Conservation (phyloP, 2,329 filamentous ascomycete genomes). For the Neofusicoccum parvum region DNA sequence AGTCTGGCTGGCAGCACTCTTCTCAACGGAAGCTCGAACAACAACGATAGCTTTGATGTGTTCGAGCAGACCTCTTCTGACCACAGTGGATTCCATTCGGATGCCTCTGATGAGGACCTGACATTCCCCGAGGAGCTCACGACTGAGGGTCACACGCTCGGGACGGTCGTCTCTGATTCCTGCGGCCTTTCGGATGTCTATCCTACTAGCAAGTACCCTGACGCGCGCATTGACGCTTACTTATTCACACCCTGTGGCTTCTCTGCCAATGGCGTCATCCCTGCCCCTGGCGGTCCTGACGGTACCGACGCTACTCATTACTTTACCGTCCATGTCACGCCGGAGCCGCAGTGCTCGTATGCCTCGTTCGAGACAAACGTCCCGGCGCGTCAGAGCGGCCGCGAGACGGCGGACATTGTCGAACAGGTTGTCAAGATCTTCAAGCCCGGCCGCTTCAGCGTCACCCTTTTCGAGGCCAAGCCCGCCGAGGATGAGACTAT, state of each 20-base stretch:
- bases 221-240: slow-evolving; percentile 92
- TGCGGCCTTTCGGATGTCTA: slow-evolving; percentile 92
- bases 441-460: slow-evolving; percentile 95
- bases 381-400: slow-evolving; percentile 81
- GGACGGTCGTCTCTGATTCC: slow-evolving; percentile 85
- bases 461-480: slow-evolving; percentile 95
- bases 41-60: slow-evolving; percentile 70
- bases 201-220: slow-evolving; percentile 81
- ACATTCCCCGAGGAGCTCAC: slow-evolving; percentile 73
- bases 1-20: slow-evolving; percentile 39
- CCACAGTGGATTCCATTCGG: slow-evolving; percentile 58
- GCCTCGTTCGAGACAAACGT: slow-evolving; percentile 99
- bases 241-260: slow-evolving; percentile 96
- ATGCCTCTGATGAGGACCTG: slow-evolving; percentile 52
- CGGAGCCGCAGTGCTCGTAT: slow-evolving; percentile 95
- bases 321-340: slow-evolving; percentile 97
- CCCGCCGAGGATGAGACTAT: slow-evolving; percentile 36
- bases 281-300: slow-evolving; percentile 61
- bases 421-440: slow-evolving; percentile 95
- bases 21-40: slow-evolving; percentile 30
- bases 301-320: slow-evolving; percentile 65
- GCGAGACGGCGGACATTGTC: slow-evolving; percentile 86
- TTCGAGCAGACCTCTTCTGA: slow-evolving; percentile 75
- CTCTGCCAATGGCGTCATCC: slow-evolving; percentile 94
- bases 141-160: slow-evolving; percentile 91